Percentiles rank a stretch among this genome's conserved stretches.
These are phyloP conservation scores for Melastoma malabathricum DNA, from an alignment of 345 rosid species.

Conservation along the genomic window DNA sequence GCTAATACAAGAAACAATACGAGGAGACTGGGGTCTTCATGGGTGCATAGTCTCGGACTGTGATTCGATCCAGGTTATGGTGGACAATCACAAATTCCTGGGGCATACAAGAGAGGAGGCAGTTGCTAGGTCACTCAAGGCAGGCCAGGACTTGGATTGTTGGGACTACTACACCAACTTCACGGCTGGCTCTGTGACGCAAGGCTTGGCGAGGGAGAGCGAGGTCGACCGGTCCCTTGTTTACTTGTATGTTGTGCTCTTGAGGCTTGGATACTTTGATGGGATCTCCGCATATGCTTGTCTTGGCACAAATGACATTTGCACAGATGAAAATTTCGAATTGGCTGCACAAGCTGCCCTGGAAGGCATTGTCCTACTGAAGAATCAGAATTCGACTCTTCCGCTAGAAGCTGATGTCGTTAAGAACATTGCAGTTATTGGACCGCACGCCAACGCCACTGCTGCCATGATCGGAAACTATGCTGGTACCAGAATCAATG, in stretches of 20 bases:
- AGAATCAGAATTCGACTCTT: constrained; percentile 21
- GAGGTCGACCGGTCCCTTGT: constrained; percentile 21
- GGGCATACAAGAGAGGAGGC: constrained; percentile 41
- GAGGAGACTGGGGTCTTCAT: constrained; percentile 41
- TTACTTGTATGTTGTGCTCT: constrained; percentile 26
- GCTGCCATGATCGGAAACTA: constrained; percentile 44
- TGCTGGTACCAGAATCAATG: constrained; percentile 19
- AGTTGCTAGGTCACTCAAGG: constrained; percentile 35
- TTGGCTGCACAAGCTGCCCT: constrained; percentile 45
- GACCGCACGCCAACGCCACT: constrained; percentile 49
- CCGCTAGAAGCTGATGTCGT: constrained; percentile 12
- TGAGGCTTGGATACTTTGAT: constrained; percentile 60
- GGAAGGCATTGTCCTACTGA: constrained; percentile 44
- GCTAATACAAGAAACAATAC: constrained; percentile 19
- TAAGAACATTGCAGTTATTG: constrained; percentile 28
- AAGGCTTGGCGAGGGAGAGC: constrained; percentile 24
- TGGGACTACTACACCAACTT: constrained; percentile 25
- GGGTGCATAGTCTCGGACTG: constrained; percentile 63
- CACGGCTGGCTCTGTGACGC: constrained; percentile 21
- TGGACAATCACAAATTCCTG: constrained; percentile 27
- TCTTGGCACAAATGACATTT: constrained; percentile 24
- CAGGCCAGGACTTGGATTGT: constrained; percentile 68
- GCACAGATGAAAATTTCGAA: constrained; percentile 18
- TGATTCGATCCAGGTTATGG: constrained; percentile 37
- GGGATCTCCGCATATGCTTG: constrained; percentile 25